Percentiles rank a stretch among this genome's conserved stretches.
These are phyloP conservation scores for Kodamaea derodonti DNA, from an alignment of 1,139 yeast species.

Conservation along the genomic window DNA sequence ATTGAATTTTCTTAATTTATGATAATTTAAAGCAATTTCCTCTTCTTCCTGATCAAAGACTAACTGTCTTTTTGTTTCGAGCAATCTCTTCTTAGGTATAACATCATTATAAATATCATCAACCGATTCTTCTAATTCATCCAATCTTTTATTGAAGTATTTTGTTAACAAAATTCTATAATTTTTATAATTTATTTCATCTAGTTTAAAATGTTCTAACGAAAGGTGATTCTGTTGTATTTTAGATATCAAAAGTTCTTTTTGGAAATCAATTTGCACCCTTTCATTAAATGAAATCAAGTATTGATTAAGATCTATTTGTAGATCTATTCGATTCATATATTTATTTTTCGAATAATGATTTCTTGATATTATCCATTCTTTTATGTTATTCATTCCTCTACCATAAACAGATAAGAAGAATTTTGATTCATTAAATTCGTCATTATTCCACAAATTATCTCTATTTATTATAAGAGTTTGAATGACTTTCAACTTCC, in stretches of 20 bases:
- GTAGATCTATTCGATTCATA: constrained; percentile 16
- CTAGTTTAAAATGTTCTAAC: not conserved
- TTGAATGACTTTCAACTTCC: constrained; percentile 34
- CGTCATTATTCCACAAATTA: constrained; percentile 10
- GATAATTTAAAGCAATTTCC: constrained; percentile 46
- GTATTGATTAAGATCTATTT: not conserved
- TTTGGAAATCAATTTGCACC: constrained; percentile 13
- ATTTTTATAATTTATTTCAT: constrained; percentile 30
- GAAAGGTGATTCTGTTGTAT: not conserved
- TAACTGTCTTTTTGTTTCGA: constrained; percentile 50
- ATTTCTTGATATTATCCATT: constrained; percentile 17
- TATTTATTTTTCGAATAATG: not conserved
- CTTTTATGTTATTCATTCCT: constrained; percentile 18
- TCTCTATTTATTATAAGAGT: constrained; percentile 28
- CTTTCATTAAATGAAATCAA: constrained; percentile 12
- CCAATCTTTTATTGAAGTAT: constrained; percentile 33
- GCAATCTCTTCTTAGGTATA: constrained; percentile 30
- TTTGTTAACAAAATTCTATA: constrained; percentile 37
- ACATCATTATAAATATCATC: constrained; percentile 9
- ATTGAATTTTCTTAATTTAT: constrained; percentile 43
- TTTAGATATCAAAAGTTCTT: not conserved
- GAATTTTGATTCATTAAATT: constrained; percentile 19
- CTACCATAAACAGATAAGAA: constrained; percentile 26
- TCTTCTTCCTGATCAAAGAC: constrained; percentile 48
- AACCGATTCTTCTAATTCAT: constrained; percentile 26